Evolutionary conservation across 305 asterid species (phyloP), one percentile per base, ranked within the genome.

Genomic region (Fraxinus sp.): DNA sequence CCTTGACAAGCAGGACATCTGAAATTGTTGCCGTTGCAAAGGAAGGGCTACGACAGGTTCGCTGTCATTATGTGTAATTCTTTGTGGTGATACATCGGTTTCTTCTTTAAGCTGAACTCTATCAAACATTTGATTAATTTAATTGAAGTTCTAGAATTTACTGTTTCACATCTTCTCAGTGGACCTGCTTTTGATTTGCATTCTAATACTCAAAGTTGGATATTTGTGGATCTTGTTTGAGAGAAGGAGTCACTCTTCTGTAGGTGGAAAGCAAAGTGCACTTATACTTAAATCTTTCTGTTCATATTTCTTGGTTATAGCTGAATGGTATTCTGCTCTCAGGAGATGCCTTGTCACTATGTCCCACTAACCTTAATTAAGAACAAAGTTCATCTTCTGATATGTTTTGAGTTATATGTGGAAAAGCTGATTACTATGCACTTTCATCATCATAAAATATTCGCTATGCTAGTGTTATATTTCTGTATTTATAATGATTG

Each of bases 41-140:
- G 93, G 99, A 97, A 90, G 99, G 99, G 83, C 87, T 97, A 77
- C 94, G 99, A 82, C 99, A 97, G 99, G 99, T 97, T 75, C 79
- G 90, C 85, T 72, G 82, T 76, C 78, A 78, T 80, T 84, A 32
- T 36, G 14, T 75, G 36, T 70, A 14, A 32, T 64, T 79, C 46
- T 72, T 64, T 76, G 77, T 39, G 82, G 82, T 70, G 57, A 73
- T 76, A 32, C 76, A 78, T 83, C 49, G 72, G 68, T 79, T 64
- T 71, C 79, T 66, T 75, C 77, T 78, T 70, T 78, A 66, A 77
- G 46, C n/a, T 30, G 26, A 78, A 49, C 70, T 46, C 74, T 74
- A 46, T 30, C 77, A 10, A 79, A 64, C 39, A 28, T 78, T 30
- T 70, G 76, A 70, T 70, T 70, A 70, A 70, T 52, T 74, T 16